phyloP scores from a whole-genome alignment of 2,329 filamentous ascomycete genomes.

The Hortaea werneckii region DNA sequence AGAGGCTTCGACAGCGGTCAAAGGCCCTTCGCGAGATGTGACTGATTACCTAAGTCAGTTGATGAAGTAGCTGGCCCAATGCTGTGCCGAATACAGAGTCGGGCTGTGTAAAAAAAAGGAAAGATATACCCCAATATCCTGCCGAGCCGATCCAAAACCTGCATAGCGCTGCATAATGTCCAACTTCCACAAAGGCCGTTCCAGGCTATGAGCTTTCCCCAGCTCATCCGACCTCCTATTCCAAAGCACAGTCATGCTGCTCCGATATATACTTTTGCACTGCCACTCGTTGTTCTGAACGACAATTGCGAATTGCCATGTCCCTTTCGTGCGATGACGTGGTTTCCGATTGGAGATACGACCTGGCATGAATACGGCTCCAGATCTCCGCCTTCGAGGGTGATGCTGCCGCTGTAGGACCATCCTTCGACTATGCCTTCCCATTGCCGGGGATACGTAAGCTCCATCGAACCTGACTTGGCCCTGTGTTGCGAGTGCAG shows the following conservation, averaged over 20 bases:
- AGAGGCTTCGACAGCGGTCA: no score
- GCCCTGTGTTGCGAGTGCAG: conserved; percentile 28
- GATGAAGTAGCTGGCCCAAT: no score
- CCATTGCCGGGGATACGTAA: conserved; percentile 35
- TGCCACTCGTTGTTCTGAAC: conserved; percentile 22
- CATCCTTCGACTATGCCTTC: conserved; percentile 29
- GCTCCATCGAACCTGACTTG: conserved; percentile 25
- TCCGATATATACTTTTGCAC: conserved; percentile 8
- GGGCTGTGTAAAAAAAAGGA: no score
- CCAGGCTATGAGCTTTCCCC: no score
- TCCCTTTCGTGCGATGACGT: conserved; percentile 32
- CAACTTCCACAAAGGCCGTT: conserved; percentile 5
- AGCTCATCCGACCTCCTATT: no score
- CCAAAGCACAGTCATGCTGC: no score
- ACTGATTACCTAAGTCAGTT: background rate
- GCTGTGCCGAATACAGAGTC: no score
- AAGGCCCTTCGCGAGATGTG: background rate
- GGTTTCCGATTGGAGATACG: conserved; percentile 16
- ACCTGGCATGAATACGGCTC: conserved; percentile 22
- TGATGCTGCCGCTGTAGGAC: conserved; percentile 28
- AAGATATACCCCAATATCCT: background rate
- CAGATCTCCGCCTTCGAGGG: conserved; percentile 29
- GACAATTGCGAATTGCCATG: conserved; percentile 24
- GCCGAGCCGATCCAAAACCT: background rate
- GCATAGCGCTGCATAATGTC: conserved; percentile 6